A percentile compares a stretch with the other conserved stretches of the same genome.
These are phyloP conservation scores for Ophiostoma quercus DNA, from an alignment of 2,329 filamentous ascomycete species.

Conservation along the genomic window DNA sequence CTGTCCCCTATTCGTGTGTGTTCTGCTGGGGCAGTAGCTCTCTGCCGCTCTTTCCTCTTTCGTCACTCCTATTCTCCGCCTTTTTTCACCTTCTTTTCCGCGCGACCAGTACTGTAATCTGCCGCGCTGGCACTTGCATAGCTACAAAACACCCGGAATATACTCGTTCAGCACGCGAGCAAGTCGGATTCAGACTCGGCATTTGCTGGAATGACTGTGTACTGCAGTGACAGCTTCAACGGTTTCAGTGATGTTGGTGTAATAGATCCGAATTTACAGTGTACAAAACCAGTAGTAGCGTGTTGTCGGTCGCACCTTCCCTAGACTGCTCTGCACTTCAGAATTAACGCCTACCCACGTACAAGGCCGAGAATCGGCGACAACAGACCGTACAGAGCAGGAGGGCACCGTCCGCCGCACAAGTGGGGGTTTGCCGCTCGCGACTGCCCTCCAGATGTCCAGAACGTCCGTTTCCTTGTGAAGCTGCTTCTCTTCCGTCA, in stretches of 20 bases:
- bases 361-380: constrained; percentile 19
- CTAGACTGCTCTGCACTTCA: neutral
- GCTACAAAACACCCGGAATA: neutral
- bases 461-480: neutral
- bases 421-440: constrained; percentile 15
- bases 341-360: neutral
- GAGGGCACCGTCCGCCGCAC: neutral
- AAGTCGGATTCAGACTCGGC: neutral
- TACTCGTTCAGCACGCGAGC: neutral
- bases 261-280: neutral
- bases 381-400: constrained; percentile 7
- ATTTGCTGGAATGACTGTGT: neutral
- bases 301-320: neutral
- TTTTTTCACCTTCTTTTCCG: neutral
- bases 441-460: constrained; percentile 1
- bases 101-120: neutral
- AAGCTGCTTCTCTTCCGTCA: neutral
- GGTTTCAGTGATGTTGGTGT: neutral
- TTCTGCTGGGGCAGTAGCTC: constrained; percentile 10
- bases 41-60: constrained; percentile 1
- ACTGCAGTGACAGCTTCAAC: neutral
- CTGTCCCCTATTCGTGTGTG: constrained; percentile 1
- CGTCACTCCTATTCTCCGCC: neutral
- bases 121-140: neutral
- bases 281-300: neutral